Base-by-base conservation (phyloP, 1,139 yeast species). In the Blastobotrys illinoisensis region DNA sequence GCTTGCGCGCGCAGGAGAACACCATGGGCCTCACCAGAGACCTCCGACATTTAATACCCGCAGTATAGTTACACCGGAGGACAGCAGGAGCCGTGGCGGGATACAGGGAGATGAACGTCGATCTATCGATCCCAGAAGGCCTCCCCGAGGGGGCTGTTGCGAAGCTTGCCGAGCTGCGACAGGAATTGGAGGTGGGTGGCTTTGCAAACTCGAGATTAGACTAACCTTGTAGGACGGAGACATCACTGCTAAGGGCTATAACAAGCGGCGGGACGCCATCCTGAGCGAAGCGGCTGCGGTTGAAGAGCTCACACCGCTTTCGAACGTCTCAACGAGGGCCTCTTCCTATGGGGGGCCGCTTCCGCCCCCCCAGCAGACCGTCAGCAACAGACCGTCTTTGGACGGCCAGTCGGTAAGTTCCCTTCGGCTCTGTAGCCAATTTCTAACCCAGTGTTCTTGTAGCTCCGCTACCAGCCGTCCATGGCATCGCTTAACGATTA, bases 181-280 rank as follows among this genome's bases (percentile, higher is more conserved):
- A 70, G 19, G 88, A 83, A 60, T 79, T 62, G 18, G 70, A 67
- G 36, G 71, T 67, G 58, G 28, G 67, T 53, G 48, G 18, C 13
- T 14, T 6, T 14, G 3, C 14, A 6, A 18, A 16, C 13, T 1
- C 36, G 32, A 14, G 14, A 21, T 5, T 21, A 18, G 13, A n/a
- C 44, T 47, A 28, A 28, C 36, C 9, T 23, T 5, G 43, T 51
- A 79, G 60, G 88, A 85, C 48, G 90, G 88, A 1, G 83, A 82
- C 56, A 72, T 85, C 55, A 85, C 90, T 0, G 82, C 78, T 52
- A 85, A 84, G 65, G 90, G 91, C 1, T 85, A 82, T 64, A 71
- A 74, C 47, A 83, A 80, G 61, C 82, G 81, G 57, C 71, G 87
- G 53, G 77, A 76, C 46, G 74, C 71, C 56, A 62, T 81, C n/a